Percentiles rank a stretch among this genome's conserved stretches.
Conservation (phyloP, 2,329 filamentous ascomycete genomes). For the Ophiostoma triangulosporum region DNA sequence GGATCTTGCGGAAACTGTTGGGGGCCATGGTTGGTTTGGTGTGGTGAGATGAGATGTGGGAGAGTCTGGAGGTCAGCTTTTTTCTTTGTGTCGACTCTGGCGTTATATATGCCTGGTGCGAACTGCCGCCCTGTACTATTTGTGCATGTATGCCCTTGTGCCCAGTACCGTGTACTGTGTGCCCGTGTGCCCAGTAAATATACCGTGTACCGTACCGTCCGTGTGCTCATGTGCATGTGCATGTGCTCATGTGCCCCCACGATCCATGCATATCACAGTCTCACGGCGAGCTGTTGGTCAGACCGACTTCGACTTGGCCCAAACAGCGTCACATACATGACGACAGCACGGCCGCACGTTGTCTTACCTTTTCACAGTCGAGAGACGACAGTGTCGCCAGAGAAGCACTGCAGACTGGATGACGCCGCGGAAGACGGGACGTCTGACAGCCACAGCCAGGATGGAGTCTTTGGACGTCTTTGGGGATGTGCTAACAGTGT, state of each 20-base stretch:
- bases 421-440: conserved; percentile 2
- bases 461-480: background rate
- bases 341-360: too few relatives aligned
- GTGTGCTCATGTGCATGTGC: too few relatives aligned
- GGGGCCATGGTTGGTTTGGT: conserved; percentile 34
- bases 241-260: background rate
- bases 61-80: background rate
- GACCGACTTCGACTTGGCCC: background rate
- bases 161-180: background rate
- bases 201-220: too few relatives aligned
- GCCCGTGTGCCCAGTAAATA: too few relatives aligned
- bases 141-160: background rate
- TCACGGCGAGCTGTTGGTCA: background rate
- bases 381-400: conserved; percentile 1
- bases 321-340: too few relatives aligned
- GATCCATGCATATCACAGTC: background rate
- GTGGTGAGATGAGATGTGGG: conserved; percentile 8
- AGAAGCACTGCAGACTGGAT: background rate
- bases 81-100: too few relatives aligned
- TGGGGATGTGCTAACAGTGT: background rate
- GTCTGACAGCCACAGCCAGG: background rate
- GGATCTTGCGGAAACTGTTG: conserved; percentile 64
- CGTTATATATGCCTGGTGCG: background rate
- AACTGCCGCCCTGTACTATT: background rate
- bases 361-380: background rate